Percentiles rank a stretch among this genome's conserved stretches.
Evolutionary conservation across 257 asterid genomes (phyloP).

Genomic region (Hygrophila difformis): DNA sequence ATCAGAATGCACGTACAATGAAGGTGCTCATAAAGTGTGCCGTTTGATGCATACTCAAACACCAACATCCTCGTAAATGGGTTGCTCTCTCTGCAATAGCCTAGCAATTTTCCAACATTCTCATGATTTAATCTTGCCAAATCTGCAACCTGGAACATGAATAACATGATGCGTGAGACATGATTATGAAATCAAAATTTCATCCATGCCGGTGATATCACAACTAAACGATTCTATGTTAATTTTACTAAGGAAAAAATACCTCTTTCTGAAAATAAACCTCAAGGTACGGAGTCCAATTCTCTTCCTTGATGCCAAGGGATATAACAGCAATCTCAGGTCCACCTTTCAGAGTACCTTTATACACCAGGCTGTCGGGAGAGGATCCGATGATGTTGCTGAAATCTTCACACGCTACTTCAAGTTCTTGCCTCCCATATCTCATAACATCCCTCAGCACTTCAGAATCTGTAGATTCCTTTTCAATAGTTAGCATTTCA

Average conservation of each 20-base stretch:
- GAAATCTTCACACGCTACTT: conserved; percentile 88
- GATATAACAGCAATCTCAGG: conserved; percentile 78
- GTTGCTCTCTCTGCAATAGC: conserved; percentile 62
- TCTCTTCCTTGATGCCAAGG: conserved; percentile 66
- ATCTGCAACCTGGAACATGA: conserved; percentile 55
- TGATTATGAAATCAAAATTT: neutral
- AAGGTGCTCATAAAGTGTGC: conserved; percentile 81
- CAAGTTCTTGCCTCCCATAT: conserved; percentile 76
- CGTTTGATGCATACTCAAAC: conserved; percentile 87
- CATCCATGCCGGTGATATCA: conserved; percentile 2
- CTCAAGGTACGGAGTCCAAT: conserved; percentile 72
- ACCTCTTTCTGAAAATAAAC: conserved; percentile 89
- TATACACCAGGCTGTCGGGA: conserved; percentile 59
- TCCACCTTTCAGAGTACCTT: conserved; percentile 77
- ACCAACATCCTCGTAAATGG: conserved; percentile 90
- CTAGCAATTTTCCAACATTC: conserved; percentile 69
- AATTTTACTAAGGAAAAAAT: neutral
- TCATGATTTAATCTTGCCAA: conserved; percentile 74
- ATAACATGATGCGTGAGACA: conserved; percentile 8
- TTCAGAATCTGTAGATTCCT: conserved; percentile 53
- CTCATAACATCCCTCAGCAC: conserved; percentile 52
- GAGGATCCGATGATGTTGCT: conserved; percentile 75
- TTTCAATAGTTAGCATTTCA: conserved; percentile 5
- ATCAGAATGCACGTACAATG: conserved; percentile 42
- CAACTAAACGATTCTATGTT: neutral